Evolutionary conservation across 345 rosid species (phyloP), one percentile per base, ranked within the genome.

Genomic region (Lepidium sativum): DNA sequence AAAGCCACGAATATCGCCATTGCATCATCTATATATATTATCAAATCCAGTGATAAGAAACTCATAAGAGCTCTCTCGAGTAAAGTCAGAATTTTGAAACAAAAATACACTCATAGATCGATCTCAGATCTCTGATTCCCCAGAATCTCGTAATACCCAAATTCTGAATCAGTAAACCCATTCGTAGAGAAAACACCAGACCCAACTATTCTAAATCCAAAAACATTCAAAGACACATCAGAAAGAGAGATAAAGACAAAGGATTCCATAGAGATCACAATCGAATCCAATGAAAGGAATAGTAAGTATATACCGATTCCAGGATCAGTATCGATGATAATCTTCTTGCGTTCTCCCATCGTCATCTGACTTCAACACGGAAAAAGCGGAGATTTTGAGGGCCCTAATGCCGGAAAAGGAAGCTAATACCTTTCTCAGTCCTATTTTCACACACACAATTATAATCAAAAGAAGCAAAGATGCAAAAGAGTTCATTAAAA

Each of bases 281-380:
- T 25, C 31, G 27, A 44, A 62, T 53, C 41, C 16, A 42, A 54
- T 6, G n/a, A 38, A 35, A 20, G 39, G 9, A 20, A 66, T 2
- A 1, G 27, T 10, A 50, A 1, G 27, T n/a, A n/a, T n/a, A 27
- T 77, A 86, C 96, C 96, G 56, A 92, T 72, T 16, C 97, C 98
- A 41, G 97, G 98, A 70, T 92, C 95, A 71, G 98, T 87, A 77
- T 92, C 98, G 57, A 92, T 92, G 84, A 92, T 89, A 52, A 92
- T 81, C 84, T 86, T 89, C 83, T 80, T 92, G 13, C 82, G 81
- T 29, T 58, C 75, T 37, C 51, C 16, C 25, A 77, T 81, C 78
- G 73, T 71, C 75, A 80, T 54, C 43, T 40, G 4, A 41, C 53
- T 67, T 43, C 20, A 17, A 48, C 31, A 47, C n/a, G 18, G 14